phyloP scores from a whole-genome alignment of 164 flowering plant species.

The Nymphaea thermarum region DNA sequence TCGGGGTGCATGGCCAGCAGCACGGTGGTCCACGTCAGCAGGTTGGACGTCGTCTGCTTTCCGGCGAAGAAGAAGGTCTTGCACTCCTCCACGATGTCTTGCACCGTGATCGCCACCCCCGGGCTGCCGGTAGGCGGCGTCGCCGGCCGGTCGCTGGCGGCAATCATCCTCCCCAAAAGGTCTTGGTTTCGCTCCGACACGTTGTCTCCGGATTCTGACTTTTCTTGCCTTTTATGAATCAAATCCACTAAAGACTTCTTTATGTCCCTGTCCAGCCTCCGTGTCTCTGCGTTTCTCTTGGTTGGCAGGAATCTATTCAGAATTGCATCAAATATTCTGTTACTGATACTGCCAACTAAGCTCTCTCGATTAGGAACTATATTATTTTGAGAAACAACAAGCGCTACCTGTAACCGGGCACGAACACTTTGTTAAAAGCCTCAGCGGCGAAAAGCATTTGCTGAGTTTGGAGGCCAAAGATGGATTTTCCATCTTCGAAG shows the following conservation, averaged over 20 bases:
- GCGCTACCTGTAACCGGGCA: constrained; percentile 16
- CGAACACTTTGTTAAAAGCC: constrained; percentile 11
- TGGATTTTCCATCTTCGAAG: constrained; percentile 11
- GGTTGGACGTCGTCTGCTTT: constrained; percentile 22
- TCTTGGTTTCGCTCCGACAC: not conserved
- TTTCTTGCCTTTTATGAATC: not conserved
- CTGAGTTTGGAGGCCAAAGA: constrained; percentile 13
- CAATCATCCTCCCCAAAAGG: constrained; percentile 3
- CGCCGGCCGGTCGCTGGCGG: not conserved
- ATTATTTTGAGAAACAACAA: not conserved
- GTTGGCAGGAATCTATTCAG: constrained; percentile 1
- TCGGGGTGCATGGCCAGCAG: constrained; percentile 25
- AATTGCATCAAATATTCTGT: too few species aligned
- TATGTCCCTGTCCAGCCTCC: constrained; percentile 3
- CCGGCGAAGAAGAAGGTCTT: constrained; percentile 34
- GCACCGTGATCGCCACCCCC: not conserved
- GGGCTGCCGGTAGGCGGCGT: not conserved
- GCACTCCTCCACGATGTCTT: constrained; percentile 16
- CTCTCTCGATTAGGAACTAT: too few species aligned
- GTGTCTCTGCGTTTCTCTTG: not conserved
- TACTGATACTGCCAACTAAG: too few species aligned
- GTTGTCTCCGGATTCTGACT: not conserved
- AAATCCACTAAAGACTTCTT: constrained; percentile 1
- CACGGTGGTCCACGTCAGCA: constrained; percentile 22
- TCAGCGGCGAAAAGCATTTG: constrained; percentile 13